These are phyloP conservation scores for Chlamydomonas schloesseri DNA, from an alignment of 139 green algal species.

Conservation along the genomic window DNA sequence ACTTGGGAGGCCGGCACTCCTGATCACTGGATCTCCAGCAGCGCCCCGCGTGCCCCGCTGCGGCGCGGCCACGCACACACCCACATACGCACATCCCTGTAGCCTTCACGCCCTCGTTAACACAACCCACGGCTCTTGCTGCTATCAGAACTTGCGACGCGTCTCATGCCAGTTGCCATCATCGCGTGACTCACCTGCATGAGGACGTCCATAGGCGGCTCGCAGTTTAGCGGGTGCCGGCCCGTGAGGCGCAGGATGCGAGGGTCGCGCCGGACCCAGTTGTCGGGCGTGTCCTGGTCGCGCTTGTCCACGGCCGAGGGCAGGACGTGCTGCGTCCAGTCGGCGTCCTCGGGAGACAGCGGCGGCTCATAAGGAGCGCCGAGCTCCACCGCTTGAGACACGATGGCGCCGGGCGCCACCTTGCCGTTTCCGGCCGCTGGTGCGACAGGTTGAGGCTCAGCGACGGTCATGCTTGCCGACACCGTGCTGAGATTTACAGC, in stretches of 20 bases:
- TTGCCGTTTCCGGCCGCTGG: no score
- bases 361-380: conserved; percentile 57
- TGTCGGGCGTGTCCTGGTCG: conserved; percentile 41
- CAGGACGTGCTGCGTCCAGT: conserved; percentile 43
- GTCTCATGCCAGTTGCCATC: no score
- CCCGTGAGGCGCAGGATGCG: conserved; percentile 93
- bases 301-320: conserved; percentile 31
- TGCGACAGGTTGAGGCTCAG: conserved; percentile 1
- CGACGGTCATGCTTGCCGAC: not conserved
- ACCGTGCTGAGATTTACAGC: not conserved
- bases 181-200: conserved; percentile 50
- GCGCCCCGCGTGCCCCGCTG: no score
- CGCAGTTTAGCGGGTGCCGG: conserved; percentile 96
- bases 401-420: conserved; percentile 21
- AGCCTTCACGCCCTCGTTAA: no score
- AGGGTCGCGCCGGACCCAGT: conserved; percentile 88
- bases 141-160: no score
- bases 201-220: conserved; percentile 87
- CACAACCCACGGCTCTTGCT: no score
- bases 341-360: conserved; percentile 40
- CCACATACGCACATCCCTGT: no score
- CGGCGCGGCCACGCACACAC: no score
- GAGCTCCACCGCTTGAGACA: conserved; percentile 35
- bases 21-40: no score
- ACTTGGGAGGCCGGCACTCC: no score